Percentiles rank a stretch among this genome's conserved stretches.
phyloP scores from a whole-genome alignment of 2,329 filamentous ascomycete genomes.

The Aureobasidium vineae region DNA sequence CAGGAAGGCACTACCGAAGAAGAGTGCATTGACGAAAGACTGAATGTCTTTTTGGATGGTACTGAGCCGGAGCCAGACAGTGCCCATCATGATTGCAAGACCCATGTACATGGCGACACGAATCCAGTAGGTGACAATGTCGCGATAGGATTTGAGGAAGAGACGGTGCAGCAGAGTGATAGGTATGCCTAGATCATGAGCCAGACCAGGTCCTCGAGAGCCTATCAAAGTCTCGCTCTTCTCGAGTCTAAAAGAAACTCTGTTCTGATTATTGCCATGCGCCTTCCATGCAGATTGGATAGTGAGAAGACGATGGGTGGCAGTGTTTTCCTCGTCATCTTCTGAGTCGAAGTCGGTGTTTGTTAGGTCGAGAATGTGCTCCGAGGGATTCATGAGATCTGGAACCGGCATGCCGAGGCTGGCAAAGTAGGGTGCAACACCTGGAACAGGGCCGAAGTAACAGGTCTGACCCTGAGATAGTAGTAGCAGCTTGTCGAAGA shows the following conservation, averaged over 20 bases:
- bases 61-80: constrained; percentile 73
- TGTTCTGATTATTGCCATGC: not conserved
- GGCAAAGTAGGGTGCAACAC: constrained; percentile 60
- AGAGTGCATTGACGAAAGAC: constrained; percentile 74
- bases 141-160: constrained; percentile 76
- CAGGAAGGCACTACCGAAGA: constrained; percentile 51
- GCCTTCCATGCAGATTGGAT: constrained; percentile 30
- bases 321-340: constrained; percentile 31
- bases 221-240: not conserved
- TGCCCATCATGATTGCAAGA: constrained; percentile 80
- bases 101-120: constrained; percentile 75
- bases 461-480: constrained; percentile 66
- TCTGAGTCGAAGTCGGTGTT: constrained; percentile 67
- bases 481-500: constrained; percentile 73
- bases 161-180: constrained; percentile 68
- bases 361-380: constrained; percentile 71
- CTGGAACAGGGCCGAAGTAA: constrained; percentile 63
- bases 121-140: constrained; percentile 77
- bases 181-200: constrained; percentile 12
- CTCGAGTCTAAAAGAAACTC: not conserved
- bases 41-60: constrained; percentile 69
- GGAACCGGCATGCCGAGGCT: constrained; percentile 60
- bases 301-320: constrained; percentile 33
- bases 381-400: constrained; percentile 68
- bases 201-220: not conserved